These are phyloP conservation scores for Talaromyces piceae DNA, from an alignment of 2,329 filamentous ascomycete genomes.

Conservation along the genomic window DNA sequence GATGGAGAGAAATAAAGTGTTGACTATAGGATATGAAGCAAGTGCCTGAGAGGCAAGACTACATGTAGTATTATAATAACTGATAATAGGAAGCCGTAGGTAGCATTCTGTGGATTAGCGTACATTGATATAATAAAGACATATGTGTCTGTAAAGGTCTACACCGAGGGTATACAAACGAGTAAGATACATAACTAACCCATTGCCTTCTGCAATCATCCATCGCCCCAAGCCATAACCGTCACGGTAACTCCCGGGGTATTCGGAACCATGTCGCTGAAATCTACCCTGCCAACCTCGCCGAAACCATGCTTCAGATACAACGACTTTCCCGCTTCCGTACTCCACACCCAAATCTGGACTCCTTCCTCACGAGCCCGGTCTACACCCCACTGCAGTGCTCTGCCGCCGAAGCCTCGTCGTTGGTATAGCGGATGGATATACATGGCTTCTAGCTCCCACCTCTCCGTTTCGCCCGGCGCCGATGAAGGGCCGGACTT, in stretches of 20 bases:
- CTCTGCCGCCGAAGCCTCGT: slow-evolving; percentile 1
- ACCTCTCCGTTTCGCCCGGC: not conserved
- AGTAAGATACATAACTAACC: too few relatives aligned
- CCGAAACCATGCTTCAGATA: slow-evolving; percentile 5
- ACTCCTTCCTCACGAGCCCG: slow-evolving; percentile 2
- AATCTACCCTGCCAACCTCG: slow-evolving; percentile 5
- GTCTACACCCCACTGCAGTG: slow-evolving; percentile 4
- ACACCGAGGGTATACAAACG: too few relatives aligned
- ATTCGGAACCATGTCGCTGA: slow-evolving; percentile 3
- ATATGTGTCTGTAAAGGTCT: too few relatives aligned
- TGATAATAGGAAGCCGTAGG: too few relatives aligned
- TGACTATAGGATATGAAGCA: too few relatives aligned
- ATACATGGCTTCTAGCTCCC: slow-evolving; percentile 10
- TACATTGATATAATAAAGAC: too few relatives aligned
- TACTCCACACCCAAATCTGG: slow-evolving; percentile 10
- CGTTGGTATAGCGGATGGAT: slow-evolving; percentile 7
- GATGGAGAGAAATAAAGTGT: too few relatives aligned
- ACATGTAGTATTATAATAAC: too few relatives aligned
- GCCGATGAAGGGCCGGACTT: not conserved
- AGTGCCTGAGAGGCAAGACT: too few relatives aligned
- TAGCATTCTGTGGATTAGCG: too few relatives aligned
- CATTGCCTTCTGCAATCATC: too few relatives aligned
- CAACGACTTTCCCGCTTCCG: slow-evolving; percentile 1
- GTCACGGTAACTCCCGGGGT: not conserved
- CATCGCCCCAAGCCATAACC: not conserved